phyloP scores from a whole-genome alignment of 495 filamentous ascomycete genomes.

The Pseudomonodictys pantanalensis region DNA sequence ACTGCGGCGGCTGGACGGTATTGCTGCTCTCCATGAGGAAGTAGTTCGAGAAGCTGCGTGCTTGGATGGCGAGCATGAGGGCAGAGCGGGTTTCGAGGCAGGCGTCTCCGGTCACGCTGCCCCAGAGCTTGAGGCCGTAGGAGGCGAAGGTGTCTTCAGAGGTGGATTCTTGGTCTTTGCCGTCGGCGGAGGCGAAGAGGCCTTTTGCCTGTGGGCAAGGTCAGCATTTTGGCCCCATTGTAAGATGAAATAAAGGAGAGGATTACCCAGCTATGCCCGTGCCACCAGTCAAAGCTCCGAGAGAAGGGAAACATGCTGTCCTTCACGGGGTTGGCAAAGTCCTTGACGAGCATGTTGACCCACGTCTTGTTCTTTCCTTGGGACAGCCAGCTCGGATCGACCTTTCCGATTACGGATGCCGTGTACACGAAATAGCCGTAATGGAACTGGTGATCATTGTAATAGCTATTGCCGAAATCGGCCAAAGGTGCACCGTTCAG shows the following conservation, averaged over 20 bases:
- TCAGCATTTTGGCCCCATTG: too few relatives aligned
- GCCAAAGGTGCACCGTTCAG: constrained; percentile 65
- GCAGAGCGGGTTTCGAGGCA: constrained; percentile 84
- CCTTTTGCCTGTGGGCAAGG: too few relatives aligned
- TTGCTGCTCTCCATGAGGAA: background rate
- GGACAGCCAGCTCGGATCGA: constrained; percentile 72
- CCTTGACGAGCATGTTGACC: constrained; percentile 60
- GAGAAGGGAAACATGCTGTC: constrained; percentile 77
- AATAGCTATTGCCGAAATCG: constrained; percentile 52
- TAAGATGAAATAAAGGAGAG: too few relatives aligned
- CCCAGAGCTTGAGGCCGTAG: constrained; percentile 95
- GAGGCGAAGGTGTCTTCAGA: constrained; percentile 81
- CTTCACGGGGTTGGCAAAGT: too few relatives aligned
- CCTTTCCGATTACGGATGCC: constrained; percentile 74
- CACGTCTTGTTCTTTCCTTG: constrained; percentile 63
- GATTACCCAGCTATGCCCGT: constrained; percentile 92
- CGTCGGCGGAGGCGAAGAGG: constrained; percentile 77
- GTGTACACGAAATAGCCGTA: constrained; percentile 85
- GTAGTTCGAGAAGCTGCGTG: too few relatives aligned
- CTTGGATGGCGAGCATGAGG: constrained; percentile 12
- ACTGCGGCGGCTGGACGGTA: background rate
- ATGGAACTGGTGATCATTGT: constrained; percentile 98
- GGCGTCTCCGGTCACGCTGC: constrained; percentile 63
- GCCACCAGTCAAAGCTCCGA: constrained; percentile 78
- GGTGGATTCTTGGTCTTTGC: constrained; percentile 87